Evolutionary conservation across 352 stramenopile species (phyloP).

Genomic region (Pythium sp.): DNA sequence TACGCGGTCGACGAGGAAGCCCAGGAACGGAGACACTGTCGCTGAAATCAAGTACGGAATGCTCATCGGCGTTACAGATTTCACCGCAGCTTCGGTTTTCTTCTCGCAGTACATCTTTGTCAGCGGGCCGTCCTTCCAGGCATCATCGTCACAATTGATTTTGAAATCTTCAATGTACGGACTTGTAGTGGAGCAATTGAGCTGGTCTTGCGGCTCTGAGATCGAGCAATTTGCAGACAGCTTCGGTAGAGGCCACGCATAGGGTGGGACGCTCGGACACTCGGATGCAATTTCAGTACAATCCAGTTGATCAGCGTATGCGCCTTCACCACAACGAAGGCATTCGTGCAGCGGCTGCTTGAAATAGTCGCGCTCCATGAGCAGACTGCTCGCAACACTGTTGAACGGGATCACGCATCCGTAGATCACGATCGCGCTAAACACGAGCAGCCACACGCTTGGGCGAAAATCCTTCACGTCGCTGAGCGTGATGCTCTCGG

Average conservation of each 20-base stretch:
- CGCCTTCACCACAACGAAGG: conserved; percentile 49
- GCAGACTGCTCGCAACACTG: conserved; percentile 88
- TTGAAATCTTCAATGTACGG: conserved; percentile 62
- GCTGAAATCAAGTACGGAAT: conserved; percentile 93
- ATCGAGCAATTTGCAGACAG: conserved; percentile 74
- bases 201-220: conserved; percentile 53
- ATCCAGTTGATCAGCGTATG: conserved; percentile 42
- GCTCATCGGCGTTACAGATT: conserved; percentile 86
- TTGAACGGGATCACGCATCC: conserved; percentile 94
- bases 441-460: conserved; percentile 86
- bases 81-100: conserved; percentile 56
- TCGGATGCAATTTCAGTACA: conserved; percentile 48
- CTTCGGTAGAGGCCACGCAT: conserved; percentile 65
- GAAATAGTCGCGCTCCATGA: conserved; percentile 91
- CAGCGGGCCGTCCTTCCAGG: conserved; percentile 63
- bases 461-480: conserved; percentile 78
- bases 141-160: conserved; percentile 81
- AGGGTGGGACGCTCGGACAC: conserved; percentile 68
- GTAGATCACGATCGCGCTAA: conserved; percentile 91
- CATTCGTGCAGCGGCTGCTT: conserved; percentile 53
- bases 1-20: conserved; percentile 89
- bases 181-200: conserved; percentile 47
- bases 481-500: conserved; percentile 57
- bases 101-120: conserved; percentile 60
- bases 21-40: conserved; percentile 86